A percentile compares a stretch with the other conserved stretches of the same genome.
phyloP scores from a whole-genome alignment of 176 grass and related monocot species.

The Oryza australiensis region DNA sequence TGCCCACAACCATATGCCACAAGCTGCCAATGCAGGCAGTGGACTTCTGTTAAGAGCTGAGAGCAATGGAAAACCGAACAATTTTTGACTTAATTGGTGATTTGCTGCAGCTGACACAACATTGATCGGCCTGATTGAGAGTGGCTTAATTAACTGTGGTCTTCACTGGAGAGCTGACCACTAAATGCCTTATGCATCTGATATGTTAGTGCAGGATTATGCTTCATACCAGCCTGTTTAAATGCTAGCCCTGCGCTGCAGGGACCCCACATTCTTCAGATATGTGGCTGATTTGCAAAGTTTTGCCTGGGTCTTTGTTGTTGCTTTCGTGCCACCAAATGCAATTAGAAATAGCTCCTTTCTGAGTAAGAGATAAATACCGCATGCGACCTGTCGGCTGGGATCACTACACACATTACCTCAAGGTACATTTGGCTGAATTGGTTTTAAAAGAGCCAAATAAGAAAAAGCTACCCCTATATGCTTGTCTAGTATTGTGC shows the following conservation, averaged over 20 bases:
- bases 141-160: neutral
- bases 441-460: neutral
- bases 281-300: conserved; percentile 12
- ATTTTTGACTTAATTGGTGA: neutral
- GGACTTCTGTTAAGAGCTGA: neutral
- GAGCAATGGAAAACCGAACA: neutral
- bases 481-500: no score
- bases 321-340: conserved; percentile 23
- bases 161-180: neutral
- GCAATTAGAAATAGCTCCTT: neutral
- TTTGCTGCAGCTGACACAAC: neutral
- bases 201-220: neutral
- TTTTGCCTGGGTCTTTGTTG: neutral
- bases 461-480: neutral
- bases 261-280: conserved; percentile 10
- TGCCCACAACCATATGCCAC: neutral
- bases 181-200: conserved; percentile 19
- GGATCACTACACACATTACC: neutral
- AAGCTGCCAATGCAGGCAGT: neutral
- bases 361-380: neutral
- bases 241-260: conserved; percentile 14
- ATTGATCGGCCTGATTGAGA: neutral
- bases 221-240: conserved; percentile 19
- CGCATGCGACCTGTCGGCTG: neutral
- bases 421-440: neutral